Percentiles rank a stretch among this genome's conserved stretches.
phyloP scores from a whole-genome alignment of 176 grass and related monocot genomes.

The Hordeum vulgare region DNA sequence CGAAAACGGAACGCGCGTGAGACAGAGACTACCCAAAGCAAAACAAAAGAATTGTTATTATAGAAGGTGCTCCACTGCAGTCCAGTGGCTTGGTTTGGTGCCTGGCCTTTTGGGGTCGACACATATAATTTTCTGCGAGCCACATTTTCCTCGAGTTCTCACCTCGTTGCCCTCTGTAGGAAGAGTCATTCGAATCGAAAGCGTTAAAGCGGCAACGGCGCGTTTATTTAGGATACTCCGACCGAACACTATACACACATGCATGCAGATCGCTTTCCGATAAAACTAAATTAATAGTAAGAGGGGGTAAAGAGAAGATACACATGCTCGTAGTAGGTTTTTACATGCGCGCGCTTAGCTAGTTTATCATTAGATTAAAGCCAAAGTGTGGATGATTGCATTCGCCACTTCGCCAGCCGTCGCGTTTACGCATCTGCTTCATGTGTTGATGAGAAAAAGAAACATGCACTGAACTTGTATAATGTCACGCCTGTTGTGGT shows the following conservation, averaged over 20 bases:
- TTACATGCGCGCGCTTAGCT: neutral
- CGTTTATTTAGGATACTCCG: no score
- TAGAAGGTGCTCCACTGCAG: neutral
- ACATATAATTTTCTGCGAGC: neutral
- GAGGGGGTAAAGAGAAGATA: no score
- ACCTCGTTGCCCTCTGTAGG: neutral
- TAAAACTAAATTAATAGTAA: no score
- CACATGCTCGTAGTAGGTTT: neutral
- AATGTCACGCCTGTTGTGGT: neutral
- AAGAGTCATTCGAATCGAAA: neutral
- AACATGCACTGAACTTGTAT: neutral
- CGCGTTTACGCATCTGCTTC: neutral
- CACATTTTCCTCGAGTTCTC: neutral
- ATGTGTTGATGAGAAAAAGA: neutral
- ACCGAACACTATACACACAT: neutral
- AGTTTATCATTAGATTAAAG: neutral
- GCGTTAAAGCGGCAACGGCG: neutral
- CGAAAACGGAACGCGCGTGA: neutral
- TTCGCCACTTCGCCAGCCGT: neutral
- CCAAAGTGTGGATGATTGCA: neutral
- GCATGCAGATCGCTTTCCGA: no score
- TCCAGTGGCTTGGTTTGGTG: neutral
- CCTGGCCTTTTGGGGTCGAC: neutral
- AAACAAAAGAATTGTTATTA: no score
- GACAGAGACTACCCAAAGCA: no score